Conservation (phyloP, 73 alveolate genomes). For the Symbiodinium natans region DNA sequence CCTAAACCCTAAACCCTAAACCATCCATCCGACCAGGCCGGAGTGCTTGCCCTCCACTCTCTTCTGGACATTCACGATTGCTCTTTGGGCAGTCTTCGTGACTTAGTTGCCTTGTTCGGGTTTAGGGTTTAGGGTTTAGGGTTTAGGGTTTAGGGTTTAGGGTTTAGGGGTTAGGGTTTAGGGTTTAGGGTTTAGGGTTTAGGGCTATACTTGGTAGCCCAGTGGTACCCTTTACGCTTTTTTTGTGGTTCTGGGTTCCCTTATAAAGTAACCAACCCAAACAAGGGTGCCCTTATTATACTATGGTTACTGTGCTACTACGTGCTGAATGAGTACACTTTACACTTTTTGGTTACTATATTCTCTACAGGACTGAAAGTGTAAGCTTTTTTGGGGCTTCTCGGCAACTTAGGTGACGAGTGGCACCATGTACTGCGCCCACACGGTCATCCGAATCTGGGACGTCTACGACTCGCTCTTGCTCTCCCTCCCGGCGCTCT, state of each 20-base stretch:
- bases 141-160: not conserved
- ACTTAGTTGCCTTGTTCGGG: too few species aligned
- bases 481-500: constrained; percentile 12
- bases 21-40: not conserved
- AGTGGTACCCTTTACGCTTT: not conserved
- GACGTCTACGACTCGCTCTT: constrained; percentile 59
- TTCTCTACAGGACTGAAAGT: not conserved
- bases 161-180: not conserved
- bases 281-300: too few species aligned
- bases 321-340: too few species aligned
- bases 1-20: too few species aligned
- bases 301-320: too few species aligned
- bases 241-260: too few species aligned
- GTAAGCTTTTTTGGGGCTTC: too few species aligned
- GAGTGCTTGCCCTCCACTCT: not conserved
- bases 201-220: not conserved
- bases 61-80: constrained; percentile 11
- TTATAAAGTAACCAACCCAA: too few species aligned
- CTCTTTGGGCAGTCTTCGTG: constrained; percentile 68
- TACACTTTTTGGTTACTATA: too few species aligned
- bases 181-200: not conserved
- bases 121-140: not conserved
- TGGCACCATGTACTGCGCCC: constrained; percentile 71
- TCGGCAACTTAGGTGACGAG: too few species aligned
- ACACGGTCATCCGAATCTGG: constrained; percentile 51